phyloP scores from a whole-genome alignment of 805 yeast genomes.

The Huiozyma sinensis region DNA sequence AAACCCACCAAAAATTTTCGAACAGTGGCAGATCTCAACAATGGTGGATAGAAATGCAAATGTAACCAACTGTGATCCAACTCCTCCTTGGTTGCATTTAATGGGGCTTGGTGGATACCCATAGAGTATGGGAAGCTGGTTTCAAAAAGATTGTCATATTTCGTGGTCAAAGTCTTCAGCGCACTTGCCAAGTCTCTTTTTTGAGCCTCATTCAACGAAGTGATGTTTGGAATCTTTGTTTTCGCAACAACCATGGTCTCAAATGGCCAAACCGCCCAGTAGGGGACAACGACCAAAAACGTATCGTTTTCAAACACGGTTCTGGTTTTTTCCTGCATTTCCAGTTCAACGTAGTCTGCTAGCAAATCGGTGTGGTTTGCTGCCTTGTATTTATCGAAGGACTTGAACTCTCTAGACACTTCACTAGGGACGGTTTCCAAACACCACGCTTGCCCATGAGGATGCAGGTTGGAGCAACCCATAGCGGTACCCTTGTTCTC shows the following conservation, averaged over 20 bases:
- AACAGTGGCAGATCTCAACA: constrained; percentile 63
- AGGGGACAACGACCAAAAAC: constrained; percentile 61
- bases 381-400: constrained; percentile 39
- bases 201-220: constrained; percentile 37
- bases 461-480: constrained; percentile 79
- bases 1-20: constrained; percentile 69
- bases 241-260: constrained; percentile 58
- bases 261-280: constrained; percentile 80
- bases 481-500: constrained; percentile 71
- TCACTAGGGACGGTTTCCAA: constrained; percentile 55
- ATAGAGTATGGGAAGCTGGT: constrained; percentile 70
- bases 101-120: constrained; percentile 74
- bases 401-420: constrained; percentile 45
- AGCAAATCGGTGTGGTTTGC: constrained; percentile 40
- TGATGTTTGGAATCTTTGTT: constrained; percentile 40
- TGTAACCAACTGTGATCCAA: constrained; percentile 46
- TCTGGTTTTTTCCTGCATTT: constrained; percentile 40
- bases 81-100: constrained; percentile 35
- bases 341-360: constrained; percentile 52
- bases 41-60: constrained; percentile 72
- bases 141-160: constrained; percentile 60
- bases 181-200: constrained; percentile 45
- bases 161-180: constrained; percentile 42
- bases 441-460: constrained; percentile 79
- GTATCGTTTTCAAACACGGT: constrained; percentile 49